Evolutionary conservation across 768 basidiomycete species (phyloP), one percentile per base, ranked within the genome.

Genomic region (Lactifluus hygrophoroides): DNA sequence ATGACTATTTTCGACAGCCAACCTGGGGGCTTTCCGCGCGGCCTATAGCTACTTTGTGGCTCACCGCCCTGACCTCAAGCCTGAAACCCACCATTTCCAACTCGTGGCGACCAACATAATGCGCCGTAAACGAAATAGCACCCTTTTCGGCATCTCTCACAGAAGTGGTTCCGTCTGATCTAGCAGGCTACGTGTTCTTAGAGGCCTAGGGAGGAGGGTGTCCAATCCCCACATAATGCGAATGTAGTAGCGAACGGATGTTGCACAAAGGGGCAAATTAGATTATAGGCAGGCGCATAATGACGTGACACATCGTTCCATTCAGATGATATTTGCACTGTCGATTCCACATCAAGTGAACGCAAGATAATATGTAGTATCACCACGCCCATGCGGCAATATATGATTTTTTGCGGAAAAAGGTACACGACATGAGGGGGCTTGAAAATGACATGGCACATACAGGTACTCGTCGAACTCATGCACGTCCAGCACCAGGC

Each of bases 401-500:
- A 60, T 40, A 30, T 25, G 42, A 42, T 42, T 43, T 56, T 59
- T 54, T 35, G 23, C 5, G 32, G 35, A 40, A 45, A 50, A 46
- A 21, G 13, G 54, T 56, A 60, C 58, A 60, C 46, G 28, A 37
- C 54, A 51, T 16, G 28, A 19, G 43, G 8, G 34, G 34, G 54
- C 23, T 25, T 40, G 58, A 19, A 51, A 51, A 55, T 32, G 35
- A 28, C 23, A 46, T 17, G 8, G 37, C 55, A 34, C n/a, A 60
- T 32, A 56, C 28, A 46, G 45, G 54, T 32, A 35, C 45, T 47
- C 38, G 40, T 51, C 27, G 7, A 38, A 40, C 48, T 66, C 48
- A 75, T 64, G 70, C 71, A 63, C 79, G 82, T 51, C 76, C 90
- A 69, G 90, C 89, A 66, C 90, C 90, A 60, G 90, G 90, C 13